A percentile compares a stretch with the other conserved stretches of the same genome.
These are phyloP conservation scores for Neurospora tetrasperma DNA, from an alignment of 495 filamentous ascomycete genomes.

Conservation along the genomic window DNA sequence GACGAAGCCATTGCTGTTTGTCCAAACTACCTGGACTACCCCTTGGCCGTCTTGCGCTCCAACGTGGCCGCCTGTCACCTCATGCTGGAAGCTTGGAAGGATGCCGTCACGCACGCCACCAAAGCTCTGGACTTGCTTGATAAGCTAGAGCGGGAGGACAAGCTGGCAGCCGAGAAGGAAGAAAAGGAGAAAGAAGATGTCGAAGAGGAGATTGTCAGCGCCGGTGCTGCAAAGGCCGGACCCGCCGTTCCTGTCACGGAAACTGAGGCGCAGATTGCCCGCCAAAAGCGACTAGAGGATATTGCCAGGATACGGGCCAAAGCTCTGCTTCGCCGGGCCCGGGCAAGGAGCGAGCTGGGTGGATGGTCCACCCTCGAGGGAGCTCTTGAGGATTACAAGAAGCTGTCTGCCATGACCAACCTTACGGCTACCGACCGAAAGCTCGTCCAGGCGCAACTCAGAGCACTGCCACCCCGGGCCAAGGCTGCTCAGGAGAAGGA, in stretches of 20 bases:
- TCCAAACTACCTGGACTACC: slow-evolving; percentile 82
- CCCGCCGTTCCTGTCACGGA: slow-evolving; percentile 31
- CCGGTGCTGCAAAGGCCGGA: slow-evolving; percentile 38
- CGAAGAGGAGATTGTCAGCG: slow-evolving; percentile 47
- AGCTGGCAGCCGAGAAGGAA: slow-evolving; percentile 37
- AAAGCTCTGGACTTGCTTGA: slow-evolving; percentile 63
- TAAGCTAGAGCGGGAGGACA: slow-evolving; percentile 34
- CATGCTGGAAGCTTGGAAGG: slow-evolving; percentile 80
- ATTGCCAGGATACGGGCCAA: slow-evolving; percentile 74
- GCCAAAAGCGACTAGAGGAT: slow-evolving; percentile 40
- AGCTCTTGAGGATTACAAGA: slow-evolving; percentile 67
- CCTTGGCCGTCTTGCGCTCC: slow-evolving; percentile 74
- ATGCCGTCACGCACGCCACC: slow-evolving; percentile 63
- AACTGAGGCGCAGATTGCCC: slow-evolving; percentile 18
- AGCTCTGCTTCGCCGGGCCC: slow-evolving; percentile 74
- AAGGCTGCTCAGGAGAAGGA: slow-evolving; percentile 74
- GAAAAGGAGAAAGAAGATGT: slow-evolving; percentile 48
- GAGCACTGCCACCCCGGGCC: slow-evolving; percentile 51
- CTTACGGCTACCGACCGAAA: slow-evolving; percentile 54
- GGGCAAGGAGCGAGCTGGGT: slow-evolving; percentile 56
- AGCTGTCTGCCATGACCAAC: slow-evolving; percentile 42
- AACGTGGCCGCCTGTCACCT: slow-evolving; percentile 89
- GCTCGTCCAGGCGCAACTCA: slow-evolving; percentile 55
- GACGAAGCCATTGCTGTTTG: slow-evolving; percentile 72
- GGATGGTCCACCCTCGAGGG: slow-evolving; percentile 77